A percentile compares a stretch with the other conserved stretches of the same genome.
Conservation (phyloP, 2,329 filamentous ascomycete species). For the Aureobasidium sp. region DNA sequence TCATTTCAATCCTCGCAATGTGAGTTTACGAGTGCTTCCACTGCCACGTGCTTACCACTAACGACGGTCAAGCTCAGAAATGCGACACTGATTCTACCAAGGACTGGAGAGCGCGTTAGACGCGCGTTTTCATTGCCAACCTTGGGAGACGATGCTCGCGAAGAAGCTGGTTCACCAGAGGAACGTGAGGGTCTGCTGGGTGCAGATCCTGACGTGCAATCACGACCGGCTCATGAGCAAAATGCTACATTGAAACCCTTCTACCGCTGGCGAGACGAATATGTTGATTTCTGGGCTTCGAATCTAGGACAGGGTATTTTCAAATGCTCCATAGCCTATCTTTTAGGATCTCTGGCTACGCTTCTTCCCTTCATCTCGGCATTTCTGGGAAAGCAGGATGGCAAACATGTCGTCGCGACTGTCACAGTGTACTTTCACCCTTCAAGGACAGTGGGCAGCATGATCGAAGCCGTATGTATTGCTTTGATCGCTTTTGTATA, state of each 20-base stretch:
- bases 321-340: constrained; percentile 85
- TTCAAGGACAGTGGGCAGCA: constrained; percentile 74
- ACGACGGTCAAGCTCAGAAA: constrained; percentile 13
- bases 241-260: constrained; percentile 27
- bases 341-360: constrained; percentile 77
- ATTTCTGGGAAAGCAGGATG: constrained; percentile 73
- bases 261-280: constrained; percentile 24
- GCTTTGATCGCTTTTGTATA: constrained; percentile 73
- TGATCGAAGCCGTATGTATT: constrained; percentile 75
- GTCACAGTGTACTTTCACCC: constrained; percentile 94
- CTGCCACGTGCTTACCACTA: not conserved
- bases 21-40: not conserved
- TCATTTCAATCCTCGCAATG: constrained; percentile 9
- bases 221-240: not conserved
- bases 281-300: constrained; percentile 54
- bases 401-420: constrained; percentile 89
- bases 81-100: constrained; percentile 77
- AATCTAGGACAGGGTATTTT: constrained; percentile 70
- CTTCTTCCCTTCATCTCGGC: constrained; percentile 65
- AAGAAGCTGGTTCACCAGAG: not conserved
- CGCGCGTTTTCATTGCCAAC: constrained; percentile 63
- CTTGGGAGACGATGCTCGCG: constrained; percentile 7
- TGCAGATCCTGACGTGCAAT: not conserved
- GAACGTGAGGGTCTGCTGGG: constrained; percentile 1
- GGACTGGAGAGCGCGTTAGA: constrained; percentile 74